phyloP scores from a whole-genome alignment of 1,284 basidiomycete species.

The Austroboletus niveus region DNA sequence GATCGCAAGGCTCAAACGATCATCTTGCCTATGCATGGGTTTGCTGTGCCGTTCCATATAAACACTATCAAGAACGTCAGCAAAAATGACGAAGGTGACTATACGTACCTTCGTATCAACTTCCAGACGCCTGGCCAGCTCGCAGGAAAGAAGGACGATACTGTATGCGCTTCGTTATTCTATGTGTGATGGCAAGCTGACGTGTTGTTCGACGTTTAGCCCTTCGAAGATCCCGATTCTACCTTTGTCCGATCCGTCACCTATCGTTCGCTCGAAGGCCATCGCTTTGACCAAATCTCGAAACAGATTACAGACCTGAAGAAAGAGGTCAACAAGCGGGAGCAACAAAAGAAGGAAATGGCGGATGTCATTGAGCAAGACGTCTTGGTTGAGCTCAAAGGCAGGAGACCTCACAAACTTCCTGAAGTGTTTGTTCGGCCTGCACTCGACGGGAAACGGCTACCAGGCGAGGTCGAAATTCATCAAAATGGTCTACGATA shows the following conservation, averaged over 20 bases:
- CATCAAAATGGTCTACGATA: conserved; percentile 97
- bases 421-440: conserved; percentile 94
- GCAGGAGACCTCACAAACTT: conserved; percentile 78
- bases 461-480: conserved; percentile 95
- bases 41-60: conserved; percentile 97
- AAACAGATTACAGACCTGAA: conserved; percentile 95
- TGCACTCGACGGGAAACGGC: conserved; percentile 87
- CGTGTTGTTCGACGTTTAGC: conserved; percentile 42
- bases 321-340: conserved; percentile 95
- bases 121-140: conserved; percentile 98
- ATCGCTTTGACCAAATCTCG: conserved; percentile 86
- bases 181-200: conserved; percentile 6
- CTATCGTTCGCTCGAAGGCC: conserved; percentile 87
- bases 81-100: conserved; percentile 97
- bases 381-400: conserved; percentile 82
- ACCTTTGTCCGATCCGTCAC: conserved; percentile 96
- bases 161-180: conserved; percentile 45
- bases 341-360: conserved; percentile 97
- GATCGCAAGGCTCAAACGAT: conserved; percentile 91
- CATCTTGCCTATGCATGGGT: conserved; percentile 92
- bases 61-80: conserved; percentile 98
- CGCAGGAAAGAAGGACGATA: conserved; percentile 98
- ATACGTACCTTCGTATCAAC: conserved; percentile 94
- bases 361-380: conserved; percentile 98
- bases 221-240: conserved; percentile 96